Conservation (phyloP, 2,329 filamentous ascomycete species). For the Lecanicillium sp. region DNA sequence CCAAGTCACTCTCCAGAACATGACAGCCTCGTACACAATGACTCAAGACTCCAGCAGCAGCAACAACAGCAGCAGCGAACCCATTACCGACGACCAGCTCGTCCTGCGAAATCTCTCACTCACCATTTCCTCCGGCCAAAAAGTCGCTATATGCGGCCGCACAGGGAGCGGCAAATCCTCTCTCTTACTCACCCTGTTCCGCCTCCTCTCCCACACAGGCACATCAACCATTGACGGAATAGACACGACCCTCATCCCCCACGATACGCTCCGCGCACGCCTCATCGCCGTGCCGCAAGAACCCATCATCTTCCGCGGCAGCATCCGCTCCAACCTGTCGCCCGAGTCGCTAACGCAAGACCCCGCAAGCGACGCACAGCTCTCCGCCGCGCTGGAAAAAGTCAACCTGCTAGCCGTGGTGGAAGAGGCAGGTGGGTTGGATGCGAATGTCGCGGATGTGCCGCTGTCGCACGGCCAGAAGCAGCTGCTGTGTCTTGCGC, state of each 20-base stretch:
- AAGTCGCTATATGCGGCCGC: conserved; percentile 9
- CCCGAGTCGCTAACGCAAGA: conserved; percentile 1
- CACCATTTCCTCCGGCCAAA: conserved; percentile 16
- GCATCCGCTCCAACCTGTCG: neutral
- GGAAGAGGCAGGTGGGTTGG: conserved; percentile 1
- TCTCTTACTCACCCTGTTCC: conserved; percentile 3
- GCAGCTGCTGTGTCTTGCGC: conserved; percentile 6
- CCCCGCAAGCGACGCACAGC: conserved; percentile 1
- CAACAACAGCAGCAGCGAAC: neutral
- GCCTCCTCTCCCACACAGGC: neutral
- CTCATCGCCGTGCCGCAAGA: conserved; percentile 12
- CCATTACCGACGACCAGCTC: conserved; percentile 9
- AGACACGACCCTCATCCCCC: conserved; percentile 4
- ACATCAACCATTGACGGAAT: conserved; percentile 6
- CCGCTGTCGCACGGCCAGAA: conserved; percentile 5
- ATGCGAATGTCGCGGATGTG: neutral
- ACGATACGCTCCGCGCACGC: conserved; percentile 7
- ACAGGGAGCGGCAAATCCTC: conserved; percentile 7
- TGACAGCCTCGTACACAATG: conserved; percentile 1
- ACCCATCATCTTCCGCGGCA: conserved; percentile 6
- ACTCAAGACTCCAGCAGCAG: neutral
- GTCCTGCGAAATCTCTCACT: conserved; percentile 19
- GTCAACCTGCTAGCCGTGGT: conserved; percentile 2
- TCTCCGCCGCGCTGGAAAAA: neutral
- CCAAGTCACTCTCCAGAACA: conserved; percentile 4